These are phyloP conservation scores for Turritis glabra DNA, from an alignment of 345 rosid genomes.

Conservation along the genomic window DNA sequence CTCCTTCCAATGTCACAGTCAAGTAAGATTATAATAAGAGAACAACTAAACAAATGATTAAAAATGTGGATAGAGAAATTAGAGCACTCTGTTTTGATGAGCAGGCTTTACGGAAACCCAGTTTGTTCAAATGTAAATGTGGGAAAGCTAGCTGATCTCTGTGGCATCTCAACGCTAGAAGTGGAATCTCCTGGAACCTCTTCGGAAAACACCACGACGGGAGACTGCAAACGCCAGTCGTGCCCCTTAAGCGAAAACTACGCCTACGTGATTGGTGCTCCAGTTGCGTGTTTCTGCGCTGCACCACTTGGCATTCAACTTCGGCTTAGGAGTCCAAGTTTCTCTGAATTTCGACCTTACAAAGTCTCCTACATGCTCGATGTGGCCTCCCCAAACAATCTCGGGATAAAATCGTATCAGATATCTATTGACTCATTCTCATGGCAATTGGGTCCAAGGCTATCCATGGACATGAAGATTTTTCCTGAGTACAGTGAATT, in stretches of 20 bases:
- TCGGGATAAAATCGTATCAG: conserved; percentile 46
- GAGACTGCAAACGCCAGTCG: conserved; percentile 41
- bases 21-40: conserved; percentile 35
- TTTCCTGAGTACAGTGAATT: conserved; percentile 37
- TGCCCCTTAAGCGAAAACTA: conserved; percentile 38
- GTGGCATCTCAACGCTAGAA: conserved; percentile 36
- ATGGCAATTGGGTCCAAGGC: conserved; percentile 56
- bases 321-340: conserved; percentile 56
- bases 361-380: conserved; percentile 10
- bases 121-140: conserved; percentile 47
- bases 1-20: conserved; percentile 55
- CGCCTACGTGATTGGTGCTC: conserved; percentile 44
- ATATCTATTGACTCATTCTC: conserved; percentile 35
- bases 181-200: conserved; percentile 38
- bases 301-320: conserved; percentile 49
- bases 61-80: background rate
- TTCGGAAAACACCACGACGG: conserved; percentile 13
- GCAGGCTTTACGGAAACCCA: conserved; percentile 67
- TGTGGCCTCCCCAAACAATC: conserved; percentile 24
- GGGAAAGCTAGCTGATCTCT: conserved; percentile 40
- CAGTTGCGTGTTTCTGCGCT: conserved; percentile 54
- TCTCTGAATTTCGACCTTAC: conserved; percentile 51
- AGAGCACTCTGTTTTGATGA: conserved; percentile 26
- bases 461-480: conserved; percentile 45
- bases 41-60: background rate